These are phyloP conservation scores for Trichoderma virens DNA, from an alignment of 495 filamentous ascomycete genomes.

Conservation along the genomic window DNA sequence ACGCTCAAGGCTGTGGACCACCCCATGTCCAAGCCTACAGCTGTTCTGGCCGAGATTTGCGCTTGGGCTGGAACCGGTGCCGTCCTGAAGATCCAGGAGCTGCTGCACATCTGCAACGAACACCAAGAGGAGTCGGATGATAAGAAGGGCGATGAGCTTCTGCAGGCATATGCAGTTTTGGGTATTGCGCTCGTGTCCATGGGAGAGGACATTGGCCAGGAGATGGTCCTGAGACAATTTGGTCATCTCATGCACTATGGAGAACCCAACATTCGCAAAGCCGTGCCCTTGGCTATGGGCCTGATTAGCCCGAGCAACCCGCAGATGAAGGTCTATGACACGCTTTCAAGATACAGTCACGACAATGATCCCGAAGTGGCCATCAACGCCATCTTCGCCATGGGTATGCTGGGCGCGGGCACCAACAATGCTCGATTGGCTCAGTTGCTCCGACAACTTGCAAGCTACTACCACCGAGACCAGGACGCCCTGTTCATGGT, in stretches of 20 bases:
- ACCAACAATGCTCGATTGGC: constrained; percentile 97
- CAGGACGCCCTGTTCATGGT: constrained; percentile 98
- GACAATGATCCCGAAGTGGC: constrained; percentile 99
- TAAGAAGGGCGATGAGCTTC: constrained; percentile 86
- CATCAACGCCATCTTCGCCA: constrained; percentile 97
- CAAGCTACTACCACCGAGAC: constrained; percentile 96
- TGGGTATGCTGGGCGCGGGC: constrained; percentile 93
- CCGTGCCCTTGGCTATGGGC: constrained; percentile 96
- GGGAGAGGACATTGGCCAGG: constrained; percentile 97
- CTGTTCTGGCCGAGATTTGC: constrained; percentile 87
- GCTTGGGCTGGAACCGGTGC: constrained; percentile 97
- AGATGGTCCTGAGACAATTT: constrained; percentile 97
- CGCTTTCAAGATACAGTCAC: constrained; percentile 94
- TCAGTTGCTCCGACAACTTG: constrained; percentile 87
- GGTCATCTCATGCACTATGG: constrained; percentile 99
- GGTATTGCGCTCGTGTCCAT: constrained; percentile 92
- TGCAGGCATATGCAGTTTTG: constrained; percentile 92
- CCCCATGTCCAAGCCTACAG: constrained; percentile 84
- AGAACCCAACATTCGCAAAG: constrained; percentile 90
- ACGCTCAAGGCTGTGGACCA: constrained; percentile 93
- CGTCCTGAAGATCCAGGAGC: constrained; percentile 90
- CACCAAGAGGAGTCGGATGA: constrained; percentile 87
- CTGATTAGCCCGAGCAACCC: constrained; percentile 94
- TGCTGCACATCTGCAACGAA: constrained; percentile 95
- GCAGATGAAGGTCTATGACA: constrained; percentile 99